A percentile compares a stretch with the other conserved stretches of the same genome.
These are phyloP conservation scores for Backusella sp. DNA, from an alignment of 192 early-diverging fungal species.

Conservation along the genomic window DNA sequence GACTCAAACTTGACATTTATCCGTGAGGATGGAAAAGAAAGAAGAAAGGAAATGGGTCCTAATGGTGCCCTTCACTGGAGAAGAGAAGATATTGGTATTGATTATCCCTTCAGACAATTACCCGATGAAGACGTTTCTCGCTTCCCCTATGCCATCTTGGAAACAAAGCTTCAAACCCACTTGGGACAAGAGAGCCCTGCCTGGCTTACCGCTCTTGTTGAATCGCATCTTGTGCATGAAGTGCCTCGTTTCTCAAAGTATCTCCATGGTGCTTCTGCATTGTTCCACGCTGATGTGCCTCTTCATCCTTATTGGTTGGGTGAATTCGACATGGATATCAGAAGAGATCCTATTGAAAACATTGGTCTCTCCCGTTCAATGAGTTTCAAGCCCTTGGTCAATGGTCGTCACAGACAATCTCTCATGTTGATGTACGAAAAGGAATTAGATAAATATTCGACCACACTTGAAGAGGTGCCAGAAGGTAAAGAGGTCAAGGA, in stretches of 20 bases:
- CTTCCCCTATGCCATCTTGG: conserved; percentile 97
- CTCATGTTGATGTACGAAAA: conserved; percentile 9
- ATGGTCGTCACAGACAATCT: conserved; percentile 32
- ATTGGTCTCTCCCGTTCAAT: conserved; percentile 30
- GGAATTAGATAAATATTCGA: not conserved
- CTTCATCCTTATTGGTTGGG: conserved; percentile 60
- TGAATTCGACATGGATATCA: conserved; percentile 32
- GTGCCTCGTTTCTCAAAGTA: conserved; percentile 87
- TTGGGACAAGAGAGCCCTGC: conserved; percentile 62
- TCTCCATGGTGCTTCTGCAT: conserved; percentile 71
- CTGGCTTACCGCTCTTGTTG: conserved; percentile 75
- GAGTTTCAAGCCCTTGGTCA: conserved; percentile 36
- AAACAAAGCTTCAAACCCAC: conserved; percentile 78
- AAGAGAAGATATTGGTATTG: conserved; percentile 67
- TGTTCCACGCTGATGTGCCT: conserved; percentile 52
- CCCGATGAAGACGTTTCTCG: conserved; percentile 48
- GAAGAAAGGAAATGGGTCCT: conserved; percentile 30
- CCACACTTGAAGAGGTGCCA: not conserved
- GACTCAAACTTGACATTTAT: conserved; percentile 50
- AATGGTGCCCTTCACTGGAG: conserved; percentile 71
- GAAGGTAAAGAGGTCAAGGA: not conserved
- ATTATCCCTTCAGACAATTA: conserved; percentile 39
- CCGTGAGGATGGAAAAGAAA: conserved; percentile 25
- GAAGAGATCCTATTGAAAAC: conserved; percentile 22
- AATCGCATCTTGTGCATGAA: conserved; percentile 73